Evolutionary conservation across 2,329 filamentous ascomycete genomes (phyloP), one percentile per base, ranked within the genome.

Genomic region (Stromatinia cepivora): DNA sequence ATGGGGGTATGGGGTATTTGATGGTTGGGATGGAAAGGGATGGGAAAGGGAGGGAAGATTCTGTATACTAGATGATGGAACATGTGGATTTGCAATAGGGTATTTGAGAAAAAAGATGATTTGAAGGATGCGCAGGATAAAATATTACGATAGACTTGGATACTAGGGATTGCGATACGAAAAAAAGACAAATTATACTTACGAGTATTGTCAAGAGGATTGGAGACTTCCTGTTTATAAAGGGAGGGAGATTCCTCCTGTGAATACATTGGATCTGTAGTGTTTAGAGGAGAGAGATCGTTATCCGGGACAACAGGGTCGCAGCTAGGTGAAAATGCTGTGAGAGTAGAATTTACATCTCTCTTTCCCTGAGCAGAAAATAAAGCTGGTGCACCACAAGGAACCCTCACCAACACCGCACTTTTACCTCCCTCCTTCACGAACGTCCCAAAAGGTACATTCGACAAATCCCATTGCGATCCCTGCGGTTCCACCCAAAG

Each of bases 351-450:
- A 45, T 59, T 31, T 28, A 8, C 15, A n/a, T 42, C 25, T 62
- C 48, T 42, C 46, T 54, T 64, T 4, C 39, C 31, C 15, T 15
- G 36, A n/a, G 4, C 11, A 5, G 46, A 28, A 31, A 15, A 4
- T 8, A 64, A 61, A n/a, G 34, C 2, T n/a, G 70, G 70, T 2
- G 72, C 73, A 22, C 56, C 22, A 46, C 65, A 42, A 2, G 73
- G 72, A 20, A 74, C 17, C 2, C 71, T 64, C 25, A 75, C 67
- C 7, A 76, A 36, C 34, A 76, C 72, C 2, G 70, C 66, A 3
- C 71, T 75, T 59, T 68, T 73, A 1, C 72, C 73, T 20, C 73
- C 74, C 13, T 71, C 70, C 2, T 57, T 64, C 34, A 76, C 71
- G 66, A 75, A 76, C 9, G 50, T 70, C 11, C 59, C 69, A 36